Evolutionary conservation across 306 rosid species (phyloP), one percentile per base, ranked within the genome.

Genomic region (Pterocarpus macrocarpus): DNA sequence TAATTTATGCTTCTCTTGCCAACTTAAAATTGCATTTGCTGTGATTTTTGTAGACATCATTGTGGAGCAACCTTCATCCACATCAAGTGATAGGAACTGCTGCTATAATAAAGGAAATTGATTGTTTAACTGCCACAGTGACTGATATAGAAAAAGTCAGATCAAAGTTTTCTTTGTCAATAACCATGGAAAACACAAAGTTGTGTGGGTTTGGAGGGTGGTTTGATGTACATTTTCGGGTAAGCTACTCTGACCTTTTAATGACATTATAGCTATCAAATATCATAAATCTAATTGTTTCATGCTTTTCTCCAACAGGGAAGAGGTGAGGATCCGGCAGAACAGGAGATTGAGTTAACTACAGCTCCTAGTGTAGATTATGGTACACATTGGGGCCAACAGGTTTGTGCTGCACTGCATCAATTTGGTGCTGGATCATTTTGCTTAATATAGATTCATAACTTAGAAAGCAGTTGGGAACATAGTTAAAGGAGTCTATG

Each of bases 221-320:
- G 99, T 96, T 96, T 83, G 99, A 96, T 88, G 98, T 93, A 53
- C 98, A 92, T 82, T 96, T 96, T 85, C 89, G 94, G 81, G 98
- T 96, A 87, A 90, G 94, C 79, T 56, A 38, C 72, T 79, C 67
- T 22, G 64, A 64, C 41, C 22, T 79, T 64, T 47, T 75, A 57
- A 63, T 57, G 17, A 15, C 30, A 47, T 47, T 22, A 63, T 61
- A 52, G 16, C 56, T 74, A 72, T 71, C 57, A 36, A 45, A 61
- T 81, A 69, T 80, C 22, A 35, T 33, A n/a, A 50, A 43, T 64
- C 53, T 83, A 14, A 45, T 5, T 43, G 8, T 73, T 56, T 64
- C 17, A 8, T 58, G 4, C 61, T 88, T 85, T 71, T 76, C 52
- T 83, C 76, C 66, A 66, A 75, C 85, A 96, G 99, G 99, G 99